Conservation (phyloP, 2,329 filamentous ascomycete genomes). For the Paracamarosporium sp. region DNA sequence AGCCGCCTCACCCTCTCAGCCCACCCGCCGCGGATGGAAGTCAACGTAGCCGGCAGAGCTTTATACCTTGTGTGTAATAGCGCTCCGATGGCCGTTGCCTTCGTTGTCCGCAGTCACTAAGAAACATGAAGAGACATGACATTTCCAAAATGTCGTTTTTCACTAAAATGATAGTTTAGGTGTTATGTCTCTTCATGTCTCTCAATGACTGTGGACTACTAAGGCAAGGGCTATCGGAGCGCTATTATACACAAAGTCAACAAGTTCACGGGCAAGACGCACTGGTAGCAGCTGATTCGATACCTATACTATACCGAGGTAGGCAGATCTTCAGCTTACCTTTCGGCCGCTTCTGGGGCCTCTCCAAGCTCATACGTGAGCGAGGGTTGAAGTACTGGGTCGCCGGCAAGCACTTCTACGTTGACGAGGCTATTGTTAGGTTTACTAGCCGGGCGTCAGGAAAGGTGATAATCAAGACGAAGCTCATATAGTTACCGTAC, state of each 20-base stretch:
- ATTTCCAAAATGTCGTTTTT: no score
- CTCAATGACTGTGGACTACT: background rate
- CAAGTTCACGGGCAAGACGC: background rate
- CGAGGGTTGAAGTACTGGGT: background rate
- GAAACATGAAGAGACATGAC: no score
- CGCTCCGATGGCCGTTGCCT: no score
- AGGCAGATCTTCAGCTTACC: background rate
- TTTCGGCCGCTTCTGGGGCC: constrained; percentile 3
- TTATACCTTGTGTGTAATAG: constrained; percentile 2
- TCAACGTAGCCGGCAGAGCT: background rate
- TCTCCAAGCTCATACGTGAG: background rate
- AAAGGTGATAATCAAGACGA: background rate
- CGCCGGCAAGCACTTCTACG: background rate
- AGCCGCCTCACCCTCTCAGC: no score
- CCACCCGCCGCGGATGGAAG: background rate
- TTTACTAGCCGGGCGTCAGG: constrained; percentile 1
- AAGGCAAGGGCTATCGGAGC: background rate
- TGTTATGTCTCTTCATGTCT: background rate
- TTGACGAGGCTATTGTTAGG: background rate
- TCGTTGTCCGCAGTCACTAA: no score
- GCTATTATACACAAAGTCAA: background rate
- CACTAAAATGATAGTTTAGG: no score
- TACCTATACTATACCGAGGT: background rate
- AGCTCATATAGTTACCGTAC: no score
- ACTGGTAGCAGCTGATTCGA: background rate